phyloP scores from a whole-genome alignment of 495 filamentous ascomycete genomes.

The Penicillium simplicissimum region DNA sequence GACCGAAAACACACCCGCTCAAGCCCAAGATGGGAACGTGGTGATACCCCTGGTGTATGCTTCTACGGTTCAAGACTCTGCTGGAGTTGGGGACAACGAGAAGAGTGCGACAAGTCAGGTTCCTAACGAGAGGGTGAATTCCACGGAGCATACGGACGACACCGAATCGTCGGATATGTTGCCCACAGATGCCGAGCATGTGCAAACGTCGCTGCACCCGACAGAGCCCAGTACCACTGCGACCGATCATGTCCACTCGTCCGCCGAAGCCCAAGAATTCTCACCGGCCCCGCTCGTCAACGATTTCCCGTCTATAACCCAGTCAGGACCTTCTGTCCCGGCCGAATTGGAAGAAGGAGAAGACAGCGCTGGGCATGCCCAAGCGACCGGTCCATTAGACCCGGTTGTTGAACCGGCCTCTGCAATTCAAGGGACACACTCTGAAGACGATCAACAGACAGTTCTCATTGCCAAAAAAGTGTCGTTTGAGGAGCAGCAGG shows the following conservation, averaged over 20 bases:
- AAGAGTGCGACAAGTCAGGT: not conserved
- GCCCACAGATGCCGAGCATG: not conserved
- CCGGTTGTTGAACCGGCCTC: not conserved
- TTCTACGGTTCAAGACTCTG: not conserved
- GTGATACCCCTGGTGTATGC: slow-evolving; percentile 8
- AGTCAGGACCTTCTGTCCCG: not conserved
- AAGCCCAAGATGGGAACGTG: slow-evolving; percentile 8
- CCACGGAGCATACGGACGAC: not conserved
- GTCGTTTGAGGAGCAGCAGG: not conserved
- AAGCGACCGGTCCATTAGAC: not conserved
- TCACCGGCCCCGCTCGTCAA: not conserved
- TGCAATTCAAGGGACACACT: not conserved
- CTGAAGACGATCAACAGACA: not conserved
- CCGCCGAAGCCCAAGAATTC: not conserved
- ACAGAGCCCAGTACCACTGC: not conserved
- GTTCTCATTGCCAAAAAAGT: not conserved
- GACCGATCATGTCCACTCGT: not conserved
- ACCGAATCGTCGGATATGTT: not conserved
- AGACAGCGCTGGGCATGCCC: not conserved
- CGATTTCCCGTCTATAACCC: not conserved
- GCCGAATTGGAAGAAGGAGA: not conserved
- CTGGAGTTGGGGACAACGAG: not conserved
- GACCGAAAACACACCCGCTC: not conserved
- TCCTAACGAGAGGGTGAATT: not conserved
- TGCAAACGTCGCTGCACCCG: not conserved